Conservation (phyloP, 768 basidiomycete species). For the Pulveroboletus sp. region DNA sequence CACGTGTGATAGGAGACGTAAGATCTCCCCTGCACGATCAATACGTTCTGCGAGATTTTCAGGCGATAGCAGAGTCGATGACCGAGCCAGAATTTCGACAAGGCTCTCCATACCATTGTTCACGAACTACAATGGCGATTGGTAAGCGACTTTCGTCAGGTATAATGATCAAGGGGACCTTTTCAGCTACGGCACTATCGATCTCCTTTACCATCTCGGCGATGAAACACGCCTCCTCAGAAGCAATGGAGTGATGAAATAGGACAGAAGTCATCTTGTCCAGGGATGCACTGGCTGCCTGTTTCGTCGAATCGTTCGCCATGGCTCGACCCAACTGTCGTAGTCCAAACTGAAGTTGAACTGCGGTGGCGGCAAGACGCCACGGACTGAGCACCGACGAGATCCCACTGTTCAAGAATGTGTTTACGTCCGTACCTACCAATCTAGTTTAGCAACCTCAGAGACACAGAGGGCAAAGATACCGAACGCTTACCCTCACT, state of each 20-base stretch:
- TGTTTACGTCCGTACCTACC: conserved; percentile 40
- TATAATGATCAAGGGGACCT: conserved; percentile 37
- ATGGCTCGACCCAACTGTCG: conserved; percentile 70
- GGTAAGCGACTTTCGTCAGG: neutral
- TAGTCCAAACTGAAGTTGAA: conserved; percentile 71
- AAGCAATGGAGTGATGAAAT: conserved; percentile 68
- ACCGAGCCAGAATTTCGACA: conserved; percentile 45
- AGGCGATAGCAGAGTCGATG: conserved; percentile 22
- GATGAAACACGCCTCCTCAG: conserved; percentile 78
- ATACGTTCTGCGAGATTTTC: conserved; percentile 38
- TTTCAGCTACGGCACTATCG: conserved; percentile 58
- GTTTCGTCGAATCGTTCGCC: conserved; percentile 45
- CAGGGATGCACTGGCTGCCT: conserved; percentile 55
- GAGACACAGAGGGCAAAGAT: neutral
- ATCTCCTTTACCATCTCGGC: conserved; percentile 77
- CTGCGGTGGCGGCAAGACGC: conserved; percentile 77
- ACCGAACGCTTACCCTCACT: conserved; percentile 44
- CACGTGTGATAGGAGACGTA: conserved; percentile 65
- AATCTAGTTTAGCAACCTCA: neutral
- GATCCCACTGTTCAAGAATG: conserved; percentile 54
- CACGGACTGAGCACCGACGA: conserved; percentile 73
- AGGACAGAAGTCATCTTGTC: conserved; percentile 63
- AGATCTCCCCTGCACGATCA: conserved; percentile 57
- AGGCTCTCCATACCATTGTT: conserved; percentile 70
- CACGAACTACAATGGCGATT: conserved; percentile 48